Percentiles rank a stretch among this genome's conserved stretches.
Evolutionary conservation across 2,329 filamentous ascomycete genomes (phyloP).

Genomic region (Parascedosporium putredinis): DNA sequence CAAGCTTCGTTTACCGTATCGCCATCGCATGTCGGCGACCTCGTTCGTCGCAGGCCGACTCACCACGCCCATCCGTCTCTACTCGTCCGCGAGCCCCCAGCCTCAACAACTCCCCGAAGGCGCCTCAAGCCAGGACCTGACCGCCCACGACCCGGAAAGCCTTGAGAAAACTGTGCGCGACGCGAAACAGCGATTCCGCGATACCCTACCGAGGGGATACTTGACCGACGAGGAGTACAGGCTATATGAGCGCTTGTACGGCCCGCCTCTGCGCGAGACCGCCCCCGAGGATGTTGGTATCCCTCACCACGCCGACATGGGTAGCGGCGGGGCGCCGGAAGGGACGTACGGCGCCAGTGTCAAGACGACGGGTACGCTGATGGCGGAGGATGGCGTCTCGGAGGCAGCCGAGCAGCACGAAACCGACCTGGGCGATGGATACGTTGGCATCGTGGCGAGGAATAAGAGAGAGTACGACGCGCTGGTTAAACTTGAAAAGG

Average conservation of each 20-base stretch:
- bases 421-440: slow-evolving; percentile 27
- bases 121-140: slow-evolving; percentile 1
- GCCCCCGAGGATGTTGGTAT: slow-evolving; percentile 48
- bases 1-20: neutral
- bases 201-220: slow-evolving; percentile 62
- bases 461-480: slow-evolving; percentile 45
- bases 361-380: slow-evolving; percentile 1
- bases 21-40: neutral
- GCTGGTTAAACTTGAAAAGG: slow-evolving; percentile 45
- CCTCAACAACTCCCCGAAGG: slow-evolving; percentile 6
- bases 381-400: slow-evolving; percentile 22
- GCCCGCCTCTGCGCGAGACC: slow-evolving; percentile 57
- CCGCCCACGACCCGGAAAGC: slow-evolving; percentile 18
- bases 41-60: neutral
- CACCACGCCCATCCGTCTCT: slow-evolving; percentile 7
- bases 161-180: slow-evolving; percentile 57
- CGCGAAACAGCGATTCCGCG: slow-evolving; percentile 65
- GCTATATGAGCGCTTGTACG: slow-evolving; percentile 74
- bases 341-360: slow-evolving; percentile 2
- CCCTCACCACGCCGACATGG: slow-evolving; percentile 19
- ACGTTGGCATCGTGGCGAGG: slow-evolving; percentile 37
- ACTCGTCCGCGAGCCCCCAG: slow-evolving; percentile 4
- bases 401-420: slow-evolving; percentile 31
- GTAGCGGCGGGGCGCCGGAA: slow-evolving; percentile 6
- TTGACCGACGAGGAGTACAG: slow-evolving; percentile 60